Evolutionary conservation across 805 yeast genomes (phyloP).

Genomic region (Cyberlindnera meyerae): DNA sequence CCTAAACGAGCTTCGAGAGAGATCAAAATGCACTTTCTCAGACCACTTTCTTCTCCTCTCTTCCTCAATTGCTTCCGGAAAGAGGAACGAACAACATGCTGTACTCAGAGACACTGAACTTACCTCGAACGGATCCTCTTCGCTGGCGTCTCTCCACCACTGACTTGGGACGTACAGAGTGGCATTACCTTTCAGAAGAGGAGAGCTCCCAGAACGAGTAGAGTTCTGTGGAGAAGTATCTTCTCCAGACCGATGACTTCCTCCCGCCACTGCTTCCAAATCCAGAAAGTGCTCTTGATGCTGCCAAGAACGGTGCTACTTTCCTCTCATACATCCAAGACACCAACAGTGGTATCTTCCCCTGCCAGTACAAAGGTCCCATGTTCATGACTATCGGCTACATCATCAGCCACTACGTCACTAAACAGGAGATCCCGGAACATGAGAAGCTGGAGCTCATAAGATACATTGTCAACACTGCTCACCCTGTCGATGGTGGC

Average conservation of each 20-base stretch:
- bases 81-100: constrained; percentile 8
- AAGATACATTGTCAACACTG: constrained; percentile 81
- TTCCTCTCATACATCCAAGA: constrained; percentile 73
- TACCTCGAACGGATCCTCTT: constrained; percentile 61
- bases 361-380: constrained; percentile 94
- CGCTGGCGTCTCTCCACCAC: constrained; percentile 75
- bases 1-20: no score
- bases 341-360: constrained; percentile 70
- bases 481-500: constrained; percentile 99
- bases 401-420: constrained; percentile 66
- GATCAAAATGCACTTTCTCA: no score
- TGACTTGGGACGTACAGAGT: constrained; percentile 69
- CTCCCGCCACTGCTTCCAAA: constrained; percentile 34
- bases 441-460: constrained; percentile 64
- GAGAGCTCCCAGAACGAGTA: constrained; percentile 37
- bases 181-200: constrained; percentile 56
- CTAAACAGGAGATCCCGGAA: constrained; percentile 63
- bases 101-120: constrained; percentile 68
- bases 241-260: constrained; percentile 38
- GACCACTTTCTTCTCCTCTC: no score
- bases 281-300: constrained; percentile 43
- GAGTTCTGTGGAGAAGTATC: constrained; percentile 50
- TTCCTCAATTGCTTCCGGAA: no score
- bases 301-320: constrained; percentile 70
- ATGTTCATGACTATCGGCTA: constrained; percentile 95